These are phyloP conservation scores for Pseudogymnoascus sp. DNA, from an alignment of 2,329 filamentous ascomycete species.

Conservation along the genomic window DNA sequence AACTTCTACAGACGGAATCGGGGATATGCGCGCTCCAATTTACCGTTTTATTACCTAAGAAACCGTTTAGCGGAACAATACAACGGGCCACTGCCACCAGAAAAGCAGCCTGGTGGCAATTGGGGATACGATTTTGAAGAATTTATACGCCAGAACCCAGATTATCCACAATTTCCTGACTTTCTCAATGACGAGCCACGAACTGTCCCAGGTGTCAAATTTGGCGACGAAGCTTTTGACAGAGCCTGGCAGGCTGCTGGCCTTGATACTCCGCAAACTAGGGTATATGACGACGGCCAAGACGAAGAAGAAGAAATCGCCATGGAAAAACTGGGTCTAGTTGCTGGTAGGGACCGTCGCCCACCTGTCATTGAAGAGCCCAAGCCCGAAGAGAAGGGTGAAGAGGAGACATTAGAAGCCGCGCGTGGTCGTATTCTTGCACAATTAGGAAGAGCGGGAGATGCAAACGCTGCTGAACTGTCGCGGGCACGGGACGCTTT, in stretches of 20 bases:
- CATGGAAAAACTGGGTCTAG: background rate
- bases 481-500: background rate
- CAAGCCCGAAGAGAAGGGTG: background rate
- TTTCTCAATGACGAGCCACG: background rate
- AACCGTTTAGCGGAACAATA: constrained; percentile 13
- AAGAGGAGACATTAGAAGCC: background rate
- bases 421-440: background rate
- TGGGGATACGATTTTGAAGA: too few species aligned
- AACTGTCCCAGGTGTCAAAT: constrained; percentile 27
- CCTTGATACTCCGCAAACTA: background rate
- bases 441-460: background rate
- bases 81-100: background rate
- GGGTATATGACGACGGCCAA: background rate
- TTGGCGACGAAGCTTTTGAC: constrained; percentile 22
- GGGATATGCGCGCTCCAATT: background rate
- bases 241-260: background rate
- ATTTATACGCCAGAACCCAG: background rate
- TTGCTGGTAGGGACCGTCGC: background rate
- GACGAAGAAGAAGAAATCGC: constrained; percentile 4
- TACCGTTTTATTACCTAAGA: background rate
- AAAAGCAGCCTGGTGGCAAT: background rate
- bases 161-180: background rate
- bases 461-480: background rate
- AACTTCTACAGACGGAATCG: background rate
- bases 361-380: background rate